A percentile compares a stretch with the other conserved stretches of the same genome.
phyloP scores from a whole-genome alignment of 2,329 filamentous ascomycete genomes.

The Verticillium nubilum region DNA sequence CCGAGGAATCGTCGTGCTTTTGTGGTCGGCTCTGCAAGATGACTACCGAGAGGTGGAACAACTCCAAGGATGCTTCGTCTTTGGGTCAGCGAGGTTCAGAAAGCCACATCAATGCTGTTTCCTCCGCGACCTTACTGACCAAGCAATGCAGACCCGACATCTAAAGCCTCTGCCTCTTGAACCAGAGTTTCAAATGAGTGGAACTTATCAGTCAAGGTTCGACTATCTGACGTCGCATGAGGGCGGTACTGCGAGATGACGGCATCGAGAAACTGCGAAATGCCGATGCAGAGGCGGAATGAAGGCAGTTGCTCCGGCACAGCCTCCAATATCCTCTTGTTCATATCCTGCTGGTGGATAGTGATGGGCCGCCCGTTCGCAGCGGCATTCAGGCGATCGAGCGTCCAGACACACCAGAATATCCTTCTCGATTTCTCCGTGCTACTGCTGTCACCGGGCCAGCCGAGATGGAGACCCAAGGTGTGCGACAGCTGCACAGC shows the following conservation, averaged over 20 bases:
- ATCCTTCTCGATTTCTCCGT: slow-evolving; percentile 12
- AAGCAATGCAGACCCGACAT: slow-evolving; percentile 2
- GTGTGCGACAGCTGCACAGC: slow-evolving; percentile 17
- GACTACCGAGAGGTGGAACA: slow-evolving; percentile 16
- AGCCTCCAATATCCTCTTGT: slow-evolving; percentile 14
- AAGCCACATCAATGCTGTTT: not conserved
- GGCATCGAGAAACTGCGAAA: slow-evolving; percentile 14
- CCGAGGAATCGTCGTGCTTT: slow-evolving; percentile 6
- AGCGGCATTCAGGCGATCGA: slow-evolving; percentile 16
- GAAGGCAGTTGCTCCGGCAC: slow-evolving; percentile 13
- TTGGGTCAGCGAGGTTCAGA: not conserved
- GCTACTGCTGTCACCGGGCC: slow-evolving; percentile 14
- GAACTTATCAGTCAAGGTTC: slow-evolving; percentile 2
- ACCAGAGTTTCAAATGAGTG: slow-evolving; percentile 13
- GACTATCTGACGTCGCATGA: slow-evolving; percentile 6
- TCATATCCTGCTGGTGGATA: slow-evolving; percentile 16
- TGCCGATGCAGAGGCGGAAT: slow-evolving; percentile 16
- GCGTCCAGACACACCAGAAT: slow-evolving; percentile 18
- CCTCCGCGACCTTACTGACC: slow-evolving; percentile 5
- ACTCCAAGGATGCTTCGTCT: slow-evolving; percentile 13
- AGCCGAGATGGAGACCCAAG: slow-evolving; percentile 17
- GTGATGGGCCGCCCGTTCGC: slow-evolving; percentile 17
- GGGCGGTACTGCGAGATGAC: slow-evolving; percentile 17
- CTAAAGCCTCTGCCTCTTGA: not conserved
- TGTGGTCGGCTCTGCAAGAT: slow-evolving; percentile 13